phyloP scores from a whole-genome alignment of 2,329 filamentous ascomycete species.

The Xylaria sp. region DNA sequence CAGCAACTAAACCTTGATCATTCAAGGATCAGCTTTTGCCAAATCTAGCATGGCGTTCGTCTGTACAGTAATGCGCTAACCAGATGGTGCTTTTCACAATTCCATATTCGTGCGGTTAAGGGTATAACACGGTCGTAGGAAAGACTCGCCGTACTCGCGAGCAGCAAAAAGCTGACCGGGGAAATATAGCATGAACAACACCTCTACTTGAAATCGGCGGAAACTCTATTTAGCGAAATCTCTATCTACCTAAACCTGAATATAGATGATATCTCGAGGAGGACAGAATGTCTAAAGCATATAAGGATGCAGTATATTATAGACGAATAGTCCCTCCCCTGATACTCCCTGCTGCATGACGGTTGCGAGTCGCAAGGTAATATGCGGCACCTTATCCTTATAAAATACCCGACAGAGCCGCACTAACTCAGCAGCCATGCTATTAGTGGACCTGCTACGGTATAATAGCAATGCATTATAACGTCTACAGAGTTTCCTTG shows the following conservation, averaged over 20 bases:
- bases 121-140: neutral
- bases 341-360: too few relatives aligned
- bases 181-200: neutral
- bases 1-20: neutral
- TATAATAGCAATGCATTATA: too few relatives aligned
- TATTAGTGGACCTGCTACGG: too few relatives aligned
- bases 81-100: neutral
- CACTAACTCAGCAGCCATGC: too few relatives aligned
- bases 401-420: too few relatives aligned
- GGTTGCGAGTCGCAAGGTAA: too few relatives aligned
- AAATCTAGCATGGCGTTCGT: constrained; percentile 23
- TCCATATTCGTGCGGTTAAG: neutral
- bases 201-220: neutral
- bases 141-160: neutral
- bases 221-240: neutral
- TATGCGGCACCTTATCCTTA: too few relatives aligned
- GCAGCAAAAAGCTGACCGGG: neutral
- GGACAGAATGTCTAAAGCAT: too few relatives aligned
- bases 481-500: too few relatives aligned
- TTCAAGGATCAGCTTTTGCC: constrained; percentile 11
- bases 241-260: neutral
- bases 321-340: too few relatives aligned
- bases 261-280: too few relatives aligned
- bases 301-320: too few relatives aligned
- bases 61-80: constrained; percentile 28